Evolutionary conservation across 1,284 basidiomycete genomes (phyloP), one percentile per base, ranked within the genome.

Genomic region (Ganoderma multipileum): DNA sequence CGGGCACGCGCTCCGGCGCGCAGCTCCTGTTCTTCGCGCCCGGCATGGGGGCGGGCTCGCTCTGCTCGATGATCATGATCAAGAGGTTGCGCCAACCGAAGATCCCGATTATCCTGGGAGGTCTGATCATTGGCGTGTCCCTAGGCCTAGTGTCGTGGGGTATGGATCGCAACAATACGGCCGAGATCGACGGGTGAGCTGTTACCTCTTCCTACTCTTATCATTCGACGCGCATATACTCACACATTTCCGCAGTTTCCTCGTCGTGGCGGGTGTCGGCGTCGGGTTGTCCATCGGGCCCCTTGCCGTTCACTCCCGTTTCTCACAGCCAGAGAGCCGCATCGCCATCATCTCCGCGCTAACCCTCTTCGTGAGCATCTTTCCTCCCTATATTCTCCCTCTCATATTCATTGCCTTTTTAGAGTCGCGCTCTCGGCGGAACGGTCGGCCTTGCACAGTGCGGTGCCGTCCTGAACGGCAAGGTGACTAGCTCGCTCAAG

Each of bases 401-500:
- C 55, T 6, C 30, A 23, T 18, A 39, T 23, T 33, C 11, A 66
- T 57, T 28, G 12, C 0, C 30, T 38, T 33, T 57, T 18, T 71
- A 86, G 85, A 83, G 82, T 77, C 81, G 84, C 33, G 76, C 83
- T 0, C 77, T 86, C 33, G 86, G 86, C 38, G 86, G 86, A 20
- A 87, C 85, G 0, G 74, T 86, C 55, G 86, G 86, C 38, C 79
- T 87, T 38, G 85, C 86, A 0, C 85, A 86, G 70, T 87, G 85
- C 63, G 81, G 81, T 39, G 83, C 85, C 2, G 78, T 87, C 39
- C 79, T 87, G 65, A 81, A 82, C 70, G 77, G 80, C 26, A 86
- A 82, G 75, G 85, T 84, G 33, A 74, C 76, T 36, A 38, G 72
- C 12, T 79, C 80, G 64, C 76, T 87, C 69, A 30, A 71, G 33